Conservation (phyloP, 1,139 yeast species). For the Torulaspora pretoriensis region DNA sequence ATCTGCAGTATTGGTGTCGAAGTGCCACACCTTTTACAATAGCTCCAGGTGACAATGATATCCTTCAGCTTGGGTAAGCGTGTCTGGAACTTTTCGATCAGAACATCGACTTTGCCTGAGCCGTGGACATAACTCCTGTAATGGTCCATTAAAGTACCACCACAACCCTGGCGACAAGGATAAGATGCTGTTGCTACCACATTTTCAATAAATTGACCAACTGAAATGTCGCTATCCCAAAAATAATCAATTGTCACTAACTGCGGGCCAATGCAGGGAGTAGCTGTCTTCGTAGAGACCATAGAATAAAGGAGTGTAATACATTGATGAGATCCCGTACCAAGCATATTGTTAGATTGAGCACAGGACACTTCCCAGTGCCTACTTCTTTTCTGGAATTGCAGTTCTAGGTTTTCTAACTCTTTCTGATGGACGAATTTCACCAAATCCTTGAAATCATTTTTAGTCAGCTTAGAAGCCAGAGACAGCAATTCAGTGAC, state of each 20-base stretch:
- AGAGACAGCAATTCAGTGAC: constrained; percentile 22
- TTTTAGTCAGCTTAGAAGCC: constrained; percentile 29
- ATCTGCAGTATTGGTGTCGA: constrained; percentile 79
- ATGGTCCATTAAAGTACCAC: constrained; percentile 66
- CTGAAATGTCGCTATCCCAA: constrained; percentile 83
- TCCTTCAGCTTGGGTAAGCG: constrained; percentile 58
- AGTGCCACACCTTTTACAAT: constrained; percentile 72
- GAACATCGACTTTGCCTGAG: constrained; percentile 71
- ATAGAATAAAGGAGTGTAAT: constrained; percentile 75
- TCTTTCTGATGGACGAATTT: constrained; percentile 38
- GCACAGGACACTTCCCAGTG: constrained; percentile 63
- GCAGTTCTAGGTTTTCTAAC: constrained; percentile 37
- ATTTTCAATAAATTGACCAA: constrained; percentile 86
- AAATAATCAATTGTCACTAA: constrained; percentile 78
- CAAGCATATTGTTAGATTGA: constrained; percentile 49
- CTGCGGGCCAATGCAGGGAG: constrained; percentile 92
- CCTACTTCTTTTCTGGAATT: constrained; percentile 41
- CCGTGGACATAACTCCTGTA: constrained; percentile 89
- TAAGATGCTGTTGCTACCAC: constrained; percentile 63
- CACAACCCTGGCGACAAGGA: constrained; percentile 79
- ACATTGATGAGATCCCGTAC: constrained; percentile 71
- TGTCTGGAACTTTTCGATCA: constrained; percentile 58
- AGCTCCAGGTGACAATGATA: constrained; percentile 87
- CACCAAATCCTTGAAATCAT: constrained; percentile 34
- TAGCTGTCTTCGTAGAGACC: constrained; percentile 77